Evolutionary conservation across 345 rosid species (phyloP).

Genomic region (Dipteronia sinensis): DNA sequence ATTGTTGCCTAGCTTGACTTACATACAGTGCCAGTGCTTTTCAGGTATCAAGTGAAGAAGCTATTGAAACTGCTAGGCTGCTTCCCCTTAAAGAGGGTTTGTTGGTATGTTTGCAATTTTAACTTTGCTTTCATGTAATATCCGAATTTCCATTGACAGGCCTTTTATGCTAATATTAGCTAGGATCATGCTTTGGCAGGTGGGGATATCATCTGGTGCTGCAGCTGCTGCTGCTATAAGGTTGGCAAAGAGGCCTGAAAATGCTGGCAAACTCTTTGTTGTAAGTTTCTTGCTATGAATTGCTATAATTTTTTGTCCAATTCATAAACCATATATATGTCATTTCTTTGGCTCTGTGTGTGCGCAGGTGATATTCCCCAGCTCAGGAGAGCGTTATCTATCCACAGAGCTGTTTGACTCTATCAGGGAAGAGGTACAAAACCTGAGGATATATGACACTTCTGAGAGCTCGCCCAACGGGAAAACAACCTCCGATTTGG

Average conservation of each 20-base stretch:
- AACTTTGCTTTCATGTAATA: neutral
- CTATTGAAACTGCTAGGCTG: constrained; percentile 43
- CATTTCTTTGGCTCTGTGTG: neutral
- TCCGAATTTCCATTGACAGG: neutral
- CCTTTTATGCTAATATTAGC: neutral
- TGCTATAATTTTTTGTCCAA: neutral
- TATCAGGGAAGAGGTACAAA: constrained; percentile 39
- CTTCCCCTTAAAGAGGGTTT: constrained; percentile 55
- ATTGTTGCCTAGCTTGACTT: neutral
- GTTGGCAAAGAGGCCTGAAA: constrained; percentile 55
- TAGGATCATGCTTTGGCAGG: constrained; percentile 28
- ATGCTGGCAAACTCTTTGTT: constrained; percentile 51
- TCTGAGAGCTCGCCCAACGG: too few relatives aligned
- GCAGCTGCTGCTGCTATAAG: constrained; percentile 53
- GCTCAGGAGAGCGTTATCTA: constrained; percentile 71
- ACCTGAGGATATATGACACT: too few relatives aligned
- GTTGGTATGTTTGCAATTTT: constrained; percentile 25
- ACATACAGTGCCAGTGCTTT: neutral
- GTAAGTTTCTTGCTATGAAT: constrained; percentile 29
- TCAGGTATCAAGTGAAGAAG: constrained; percentile 52
- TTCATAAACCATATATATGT: neutral
- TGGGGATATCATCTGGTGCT: constrained; percentile 61
- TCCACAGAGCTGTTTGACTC: constrained; percentile 58
- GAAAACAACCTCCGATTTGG: too few relatives aligned
- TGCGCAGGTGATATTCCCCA: constrained; percentile 66